Evolutionary conservation across 73 alveolate genomes (phyloP).

Genomic region (Effrenium voratum): DNA sequence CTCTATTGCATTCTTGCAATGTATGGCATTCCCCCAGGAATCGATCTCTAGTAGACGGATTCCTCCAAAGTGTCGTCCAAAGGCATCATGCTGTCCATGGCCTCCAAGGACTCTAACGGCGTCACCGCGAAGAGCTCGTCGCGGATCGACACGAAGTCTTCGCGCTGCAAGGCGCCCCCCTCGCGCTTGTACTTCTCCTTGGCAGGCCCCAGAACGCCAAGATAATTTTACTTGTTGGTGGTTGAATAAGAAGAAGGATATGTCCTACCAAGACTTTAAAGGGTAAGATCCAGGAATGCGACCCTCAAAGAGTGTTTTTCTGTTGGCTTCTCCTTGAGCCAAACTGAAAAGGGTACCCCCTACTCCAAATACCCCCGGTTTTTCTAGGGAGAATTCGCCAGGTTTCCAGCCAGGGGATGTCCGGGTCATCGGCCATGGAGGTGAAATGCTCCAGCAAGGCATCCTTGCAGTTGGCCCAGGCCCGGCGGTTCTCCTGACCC

Average conservation of each 20-base stretch:
- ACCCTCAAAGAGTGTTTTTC: too few relatives aligned
- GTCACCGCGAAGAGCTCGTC: conserved; percentile 92
- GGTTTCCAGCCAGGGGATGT: conserved; percentile 73
- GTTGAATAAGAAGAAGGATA: too few relatives aligned
- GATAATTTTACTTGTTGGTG: too few relatives aligned
- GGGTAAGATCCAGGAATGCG: too few relatives aligned
- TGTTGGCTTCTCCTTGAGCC: too few relatives aligned
- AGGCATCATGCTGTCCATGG: conserved; percentile 64
- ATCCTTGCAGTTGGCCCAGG: conserved; percentile 94
- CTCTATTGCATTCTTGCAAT: neutral
- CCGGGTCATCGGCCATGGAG: conserved; percentile 92
- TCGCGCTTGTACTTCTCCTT: conserved; percentile 91
- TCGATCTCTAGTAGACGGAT: neutral
- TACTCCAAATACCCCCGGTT: too few relatives aligned
- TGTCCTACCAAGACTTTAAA: too few relatives aligned
- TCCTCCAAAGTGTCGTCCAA: conserved; percentile 71
- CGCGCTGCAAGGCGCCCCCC: conserved; percentile 41
- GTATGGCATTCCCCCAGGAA: neutral
- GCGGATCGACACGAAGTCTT: conserved; percentile 78
- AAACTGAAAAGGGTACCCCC: too few relatives aligned
- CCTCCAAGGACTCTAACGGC: conserved; percentile 87
- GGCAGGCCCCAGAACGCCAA: too few relatives aligned
- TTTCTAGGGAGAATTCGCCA: neutral
- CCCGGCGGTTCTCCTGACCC: conserved; percentile 50
- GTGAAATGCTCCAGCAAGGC: conserved; percentile 87